Evolutionary conservation across 306 rosid species (phyloP).

Genomic region (Castanea sativa): DNA sequence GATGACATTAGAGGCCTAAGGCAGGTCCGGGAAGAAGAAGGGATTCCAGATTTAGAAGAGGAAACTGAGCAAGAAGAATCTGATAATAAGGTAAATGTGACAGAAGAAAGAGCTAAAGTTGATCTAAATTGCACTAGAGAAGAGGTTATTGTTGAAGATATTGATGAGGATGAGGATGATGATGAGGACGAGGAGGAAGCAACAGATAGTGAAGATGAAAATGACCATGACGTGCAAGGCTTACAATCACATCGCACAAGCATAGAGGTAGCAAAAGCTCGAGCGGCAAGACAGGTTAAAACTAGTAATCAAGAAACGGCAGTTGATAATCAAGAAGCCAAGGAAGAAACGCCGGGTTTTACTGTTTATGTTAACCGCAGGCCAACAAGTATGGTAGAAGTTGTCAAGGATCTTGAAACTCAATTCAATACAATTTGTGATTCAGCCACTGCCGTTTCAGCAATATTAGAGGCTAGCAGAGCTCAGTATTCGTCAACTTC

Average conservation of each 20-base stretch:
- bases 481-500: constrained; percentile 46
- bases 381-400: constrained; percentile 86
- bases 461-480: constrained; percentile 69
- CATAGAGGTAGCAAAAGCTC: constrained; percentile 52
- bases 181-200: constrained; percentile 30
- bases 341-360: constrained; percentile 75
- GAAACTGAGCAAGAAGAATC: constrained; percentile 56
- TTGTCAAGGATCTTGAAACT: constrained; percentile 70
- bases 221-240: constrained; percentile 24
- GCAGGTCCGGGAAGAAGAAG: constrained; percentile 82
- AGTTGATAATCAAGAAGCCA: constrained; percentile 38
- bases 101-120: constrained; percentile 44
- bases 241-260: constrained; percentile 31
- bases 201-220: constrained; percentile 32
- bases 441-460: constrained; percentile 74
- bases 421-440: constrained; percentile 66
- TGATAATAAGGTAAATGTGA: constrained; percentile 29
- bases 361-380: constrained; percentile 74
- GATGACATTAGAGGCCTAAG: constrained; percentile 69
- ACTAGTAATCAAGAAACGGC: constrained; percentile 47
- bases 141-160: constrained; percentile 64
- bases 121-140: constrained; percentile 42
- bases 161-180: constrained; percentile 50
- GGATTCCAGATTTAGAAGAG: constrained; percentile 88
- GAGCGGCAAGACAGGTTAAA: constrained; percentile 43